Evolutionary conservation across 768 basidiomycete genomes (phyloP), one percentile per base, ranked within the genome.

Genomic region (Mycena capillaripes): DNA sequence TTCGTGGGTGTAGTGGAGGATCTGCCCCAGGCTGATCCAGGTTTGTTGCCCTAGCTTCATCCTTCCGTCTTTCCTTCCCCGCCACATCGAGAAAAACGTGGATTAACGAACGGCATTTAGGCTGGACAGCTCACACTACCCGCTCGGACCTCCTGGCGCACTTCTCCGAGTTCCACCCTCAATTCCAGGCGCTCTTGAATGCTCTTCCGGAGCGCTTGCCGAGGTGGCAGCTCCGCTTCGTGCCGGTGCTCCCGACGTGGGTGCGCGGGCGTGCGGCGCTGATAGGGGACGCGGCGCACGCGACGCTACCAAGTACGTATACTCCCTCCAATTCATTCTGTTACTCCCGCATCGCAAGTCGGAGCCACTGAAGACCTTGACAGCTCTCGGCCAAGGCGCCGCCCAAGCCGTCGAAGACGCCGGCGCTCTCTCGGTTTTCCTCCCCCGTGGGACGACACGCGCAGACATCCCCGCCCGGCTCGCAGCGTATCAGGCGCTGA

Each of bases 381-480:
- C n/a, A n/a, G n/a, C 34, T 36, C 34, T 36, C 65, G 59, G 14
- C 58, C 69, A 10, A 53, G n/a, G n/a, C n/a, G n/a, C n/a, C n/a
- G n/a, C n/a, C n/a, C n/a, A n/a, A n/a, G n/a, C n/a, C n/a, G n/a
- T 78, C 44, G 79, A 80, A 60, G 79, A 69, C 0, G 73, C 70
- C 12, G 71, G 38, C 2, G 63, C 62, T 14, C 44, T 70, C 6
- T 62, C 60, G 7, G 66, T 29, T 27, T 23, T 70, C 1, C 27
- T 73, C 8, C 62, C 66, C 5, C 23, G 44, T 1, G 72, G 67
- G 3, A 73, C 66, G 2, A 27, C 23, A 17, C 16, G 23, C 29
- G 46, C 23, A 14, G 55, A 73, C 2, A 46, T 73, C 16, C 59
- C 60, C 9, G 66, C 11, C 4, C 53, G 72, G 8, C 55, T 73